Base-by-base conservation (phyloP, 2,329 filamentous ascomycete genomes). In the Graphilbum sp. region DNA sequence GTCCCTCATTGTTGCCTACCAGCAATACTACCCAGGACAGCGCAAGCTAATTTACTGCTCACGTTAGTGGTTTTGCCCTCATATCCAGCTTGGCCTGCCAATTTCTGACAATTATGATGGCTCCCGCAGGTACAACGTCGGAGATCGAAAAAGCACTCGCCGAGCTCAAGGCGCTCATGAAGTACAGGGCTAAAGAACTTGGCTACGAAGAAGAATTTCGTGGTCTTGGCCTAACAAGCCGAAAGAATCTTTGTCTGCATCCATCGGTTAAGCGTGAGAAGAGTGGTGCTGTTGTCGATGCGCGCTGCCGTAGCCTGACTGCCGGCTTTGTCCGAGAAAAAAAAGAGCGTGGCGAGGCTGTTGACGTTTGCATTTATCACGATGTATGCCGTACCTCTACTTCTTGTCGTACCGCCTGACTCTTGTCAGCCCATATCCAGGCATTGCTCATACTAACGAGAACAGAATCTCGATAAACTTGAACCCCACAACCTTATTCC, bases 21-120 rank as follows among this genome's bases (percentile, higher is more conserved):
- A 98, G 58, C 83, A 90, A 55, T 79, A 87, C 54, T 87, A 88
- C 51, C 85, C 87, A 3, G 85, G 94, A 54, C 84, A 90, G 50
- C 72, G 92, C 40, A 98, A 98, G 60, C 75, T 98, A 37, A 95
- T 98, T 40, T 98, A 98, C 60, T 98, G 90, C 65, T 98, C 90
- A 45, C 86, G 90, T 76, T 38, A 38, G 54, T 46, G 7, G n/a
- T n/a, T 12, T 9, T 8, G 3, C 11, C 31, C 32, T 27, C 16
- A 4, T 18, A 15, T 25, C 13, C 20, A n/a, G n/a, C 18, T 29
- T 24, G 20, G 18, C 5, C 34, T 27, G n/a, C 13, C 19, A 13
- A 5, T 29, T 9, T 13, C 27, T 29, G 27, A 29, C 27, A 29
- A 24, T 24, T 6, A 12, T 15, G 27, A 29, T 9, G 8, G 7